Evolutionary conservation across 495 filamentous ascomycete species (phyloP).

Genomic region (Chaetomium fimeti): DNA sequence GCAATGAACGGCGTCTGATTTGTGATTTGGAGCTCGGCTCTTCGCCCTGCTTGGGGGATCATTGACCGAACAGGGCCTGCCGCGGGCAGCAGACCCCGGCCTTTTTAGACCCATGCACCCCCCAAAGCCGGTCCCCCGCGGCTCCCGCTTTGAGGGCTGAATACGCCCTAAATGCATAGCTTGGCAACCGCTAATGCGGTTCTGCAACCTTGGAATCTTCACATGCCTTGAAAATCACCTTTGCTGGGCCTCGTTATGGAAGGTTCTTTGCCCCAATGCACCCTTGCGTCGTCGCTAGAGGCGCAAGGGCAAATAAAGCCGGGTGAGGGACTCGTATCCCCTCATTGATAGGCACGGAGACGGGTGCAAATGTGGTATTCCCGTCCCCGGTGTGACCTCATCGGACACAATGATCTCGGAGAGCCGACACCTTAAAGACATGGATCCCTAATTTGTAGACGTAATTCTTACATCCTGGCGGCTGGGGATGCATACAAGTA

Average conservation of each 20-base stretch:
- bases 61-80: not conserved
- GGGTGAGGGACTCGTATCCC: not conserved
- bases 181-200: constrained; percentile 6
- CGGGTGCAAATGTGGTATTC: constrained; percentile 11
- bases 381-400: not conserved
- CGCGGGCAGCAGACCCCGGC: not conserved
- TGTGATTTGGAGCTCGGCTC: constrained; percentile 5
- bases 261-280: constrained; percentile 8
- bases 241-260: not conserved
- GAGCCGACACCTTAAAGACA: not conserved
- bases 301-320: not conserved
- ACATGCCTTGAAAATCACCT: constrained; percentile 20
- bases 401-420: not conserved
- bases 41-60: not conserved
- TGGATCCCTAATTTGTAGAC: not conserved
- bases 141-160: not conserved
- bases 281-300: constrained; percentile 4
- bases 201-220: constrained; percentile 18
- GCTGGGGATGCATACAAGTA: too few relatives aligned
- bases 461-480: too few relatives aligned
- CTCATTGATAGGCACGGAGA: not conserved
- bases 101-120: constrained; percentile 2
- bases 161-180: not conserved
- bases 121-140: constrained; percentile 11
- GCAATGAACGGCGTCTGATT: not conserved